Evolutionary conservation across 495 filamentous ascomycete species (phyloP).

Genomic region (Platismatia glauca): DNA sequence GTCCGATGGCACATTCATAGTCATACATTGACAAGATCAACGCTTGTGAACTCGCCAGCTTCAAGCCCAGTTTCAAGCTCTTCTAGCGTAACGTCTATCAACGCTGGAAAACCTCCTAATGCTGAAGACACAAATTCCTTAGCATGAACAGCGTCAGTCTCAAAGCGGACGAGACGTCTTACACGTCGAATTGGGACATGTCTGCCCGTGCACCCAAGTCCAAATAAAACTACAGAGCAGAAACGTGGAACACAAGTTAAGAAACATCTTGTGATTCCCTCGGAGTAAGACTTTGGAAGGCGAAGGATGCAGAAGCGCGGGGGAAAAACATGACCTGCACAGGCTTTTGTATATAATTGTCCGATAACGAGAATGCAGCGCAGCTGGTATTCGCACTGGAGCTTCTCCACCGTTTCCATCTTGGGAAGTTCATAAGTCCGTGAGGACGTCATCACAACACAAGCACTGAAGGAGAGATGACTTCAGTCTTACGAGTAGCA

Average conservation of each 20-base stretch:
- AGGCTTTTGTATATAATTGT: neutral
- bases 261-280: slow-evolving; percentile 4
- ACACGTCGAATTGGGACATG: slow-evolving; percentile 14
- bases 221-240: slow-evolving; percentile 1
- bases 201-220: slow-evolving; percentile 11
- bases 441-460: slow-evolving; percentile 8
- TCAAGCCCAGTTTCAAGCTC: slow-evolving; percentile 44
- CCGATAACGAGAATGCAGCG: slow-evolving; percentile 9
- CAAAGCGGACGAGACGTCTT: neutral
- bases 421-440: slow-evolving; percentile 11
- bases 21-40: slow-evolving; percentile 46
- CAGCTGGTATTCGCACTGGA: neutral
- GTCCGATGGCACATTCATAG: neutral
- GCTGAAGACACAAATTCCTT: neutral
- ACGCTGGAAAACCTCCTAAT: slow-evolving; percentile 27
- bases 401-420: slow-evolving; percentile 7
- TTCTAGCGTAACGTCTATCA: slow-evolving; percentile 45
- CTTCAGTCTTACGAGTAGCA: neutral
- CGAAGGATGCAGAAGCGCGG: neutral
- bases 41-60: slow-evolving; percentile 44
- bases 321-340: neutral
- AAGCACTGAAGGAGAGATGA: slow-evolving; percentile 1
- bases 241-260: neutral
- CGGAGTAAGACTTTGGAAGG: neutral
- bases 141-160: neutral